Base-by-base conservation (phyloP, 257 asterid genomes). In the Penstemon barbatus region DNA sequence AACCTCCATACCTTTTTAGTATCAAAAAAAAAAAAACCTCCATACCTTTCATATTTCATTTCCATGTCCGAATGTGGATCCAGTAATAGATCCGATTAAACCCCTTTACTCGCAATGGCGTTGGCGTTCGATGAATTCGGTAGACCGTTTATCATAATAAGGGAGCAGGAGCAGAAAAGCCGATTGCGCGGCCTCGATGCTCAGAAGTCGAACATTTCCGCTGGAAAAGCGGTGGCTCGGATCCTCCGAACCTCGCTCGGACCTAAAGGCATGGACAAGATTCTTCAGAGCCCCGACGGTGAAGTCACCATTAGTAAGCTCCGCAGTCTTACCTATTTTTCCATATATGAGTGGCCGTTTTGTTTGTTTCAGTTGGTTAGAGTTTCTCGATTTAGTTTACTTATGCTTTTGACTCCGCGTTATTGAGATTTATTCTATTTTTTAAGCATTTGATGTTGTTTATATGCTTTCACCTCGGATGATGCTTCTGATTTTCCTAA, bases 191-290 rank as follows among this genome's bases (percentile, higher is more conserved):
- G 98, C 60, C 87, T 93, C 81, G 98, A 93, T 75, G 98, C 98
- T 62, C 98, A 93, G 80, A 93, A 88, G 78, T 81, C 97, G 36
- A 93, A 93, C 86, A 85, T 93, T 74, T 66, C 96, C 43, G 86
- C 97, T 71, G 97, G 95, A 0, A 90, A 88, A 75, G 96, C 98
- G 50, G 92, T 93, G 71, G 94, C 97, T 71, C 87, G 98, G 71
- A 93, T 93, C 61, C 95, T 93, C 33, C 92, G 96, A 3, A 84
- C 95, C 45, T 93, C 98, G 0, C 79, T 93, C 5, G 98, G 98
- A 3, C 97, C 98, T 15, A 93, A 90, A 76, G 98, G 98, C 83
- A 90, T 93, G 98, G 98, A 93, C 69, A 93, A 93, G 81, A 93
- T 93, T 79, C 95, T 93, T 40, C 98, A 93, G 82, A 85, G 97